Percentiles rank a stretch among this genome's conserved stretches.
Evolutionary conservation across 768 basidiomycete genomes (phyloP).

Genomic region (Tricholomella constricta): DNA sequence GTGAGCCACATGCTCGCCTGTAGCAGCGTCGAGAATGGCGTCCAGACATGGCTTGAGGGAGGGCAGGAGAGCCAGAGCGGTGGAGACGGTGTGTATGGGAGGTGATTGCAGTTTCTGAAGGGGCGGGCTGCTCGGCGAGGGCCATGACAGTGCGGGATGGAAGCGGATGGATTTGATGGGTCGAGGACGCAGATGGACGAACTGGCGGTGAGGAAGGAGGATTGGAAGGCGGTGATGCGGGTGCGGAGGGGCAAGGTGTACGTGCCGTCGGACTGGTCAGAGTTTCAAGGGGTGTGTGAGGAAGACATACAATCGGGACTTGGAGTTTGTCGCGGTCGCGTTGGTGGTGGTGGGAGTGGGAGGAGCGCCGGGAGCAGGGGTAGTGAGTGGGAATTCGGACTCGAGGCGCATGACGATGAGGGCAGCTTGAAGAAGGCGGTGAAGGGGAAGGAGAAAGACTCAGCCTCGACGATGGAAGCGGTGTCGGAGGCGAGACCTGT

Average conservation of each 20-base stretch:
- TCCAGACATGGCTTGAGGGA: slow-evolving; percentile 44
- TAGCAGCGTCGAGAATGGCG: no score
- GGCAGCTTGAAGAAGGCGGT: no score
- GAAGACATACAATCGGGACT: no score
- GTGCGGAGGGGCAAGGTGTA: background rate
- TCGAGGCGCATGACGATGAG: no score
- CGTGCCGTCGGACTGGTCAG: background rate
- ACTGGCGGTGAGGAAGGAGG: slow-evolving; percentile 3
- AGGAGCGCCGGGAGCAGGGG: no score
- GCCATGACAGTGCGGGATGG: slow-evolving; percentile 79
- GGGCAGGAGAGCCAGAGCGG: slow-evolving; percentile 45
- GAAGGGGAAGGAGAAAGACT: no score
- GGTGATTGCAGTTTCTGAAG: background rate
- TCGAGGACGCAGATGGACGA: slow-evolving; percentile 55
- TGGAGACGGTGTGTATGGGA: slow-evolving; percentile 31
- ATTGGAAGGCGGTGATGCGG: background rate
- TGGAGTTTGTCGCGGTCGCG: no score
- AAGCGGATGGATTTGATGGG: slow-evolving; percentile 52
- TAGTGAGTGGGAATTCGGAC: no score
- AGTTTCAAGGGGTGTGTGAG: no score
- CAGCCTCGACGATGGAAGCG: no score
- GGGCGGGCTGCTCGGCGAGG: slow-evolving; percentile 30
- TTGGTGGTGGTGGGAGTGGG: no score
- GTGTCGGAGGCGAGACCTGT: no score
- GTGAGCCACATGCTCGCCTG: slow-evolving; percentile 9